Percentiles rank a stretch among this genome's conserved stretches.
phyloP scores from a whole-genome alignment of 2,329 filamentous ascomycete species.

The Plenodomus tracheiphilus region DNA sequence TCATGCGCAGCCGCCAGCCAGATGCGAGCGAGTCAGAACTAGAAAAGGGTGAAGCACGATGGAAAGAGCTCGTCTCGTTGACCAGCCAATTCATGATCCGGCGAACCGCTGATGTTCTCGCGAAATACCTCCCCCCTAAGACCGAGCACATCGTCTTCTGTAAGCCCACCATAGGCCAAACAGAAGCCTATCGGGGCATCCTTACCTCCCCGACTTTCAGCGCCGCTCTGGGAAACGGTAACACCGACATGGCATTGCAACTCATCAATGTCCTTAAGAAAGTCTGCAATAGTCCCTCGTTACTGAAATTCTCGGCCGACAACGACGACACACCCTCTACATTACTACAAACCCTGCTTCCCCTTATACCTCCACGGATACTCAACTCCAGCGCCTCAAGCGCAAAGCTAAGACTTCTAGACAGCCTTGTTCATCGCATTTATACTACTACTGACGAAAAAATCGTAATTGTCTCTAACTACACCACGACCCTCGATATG shows the following conservation, averaged over 20 bases:
- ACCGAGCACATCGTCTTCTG: slow-evolving; percentile 70
- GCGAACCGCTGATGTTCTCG: slow-evolving; percentile 67
- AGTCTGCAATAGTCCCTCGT: slow-evolving; percentile 70
- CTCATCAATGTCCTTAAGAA: slow-evolving; percentile 75
- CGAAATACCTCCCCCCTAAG: slow-evolving; percentile 68
- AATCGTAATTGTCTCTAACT: slow-evolving; percentile 75
- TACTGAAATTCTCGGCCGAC: slow-evolving; percentile 59
- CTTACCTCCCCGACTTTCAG: slow-evolving; percentile 67
- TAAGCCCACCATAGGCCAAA: slow-evolving; percentile 63
- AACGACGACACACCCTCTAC: slow-evolving; percentile 53
- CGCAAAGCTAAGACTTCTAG: slow-evolving; percentile 68
- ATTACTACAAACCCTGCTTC: slow-evolving; percentile 49
- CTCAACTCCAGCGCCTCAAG: slow-evolving; percentile 62
- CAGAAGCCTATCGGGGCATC: slow-evolving; percentile 64
- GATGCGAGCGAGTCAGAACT: slow-evolving; percentile 63
- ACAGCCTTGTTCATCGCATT: slow-evolving; percentile 65
- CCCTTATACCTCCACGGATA: slow-evolving; percentile 59
- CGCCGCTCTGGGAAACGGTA: slow-evolving; percentile 64
- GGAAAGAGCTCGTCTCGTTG: slow-evolving; percentile 62
- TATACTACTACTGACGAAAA: slow-evolving; percentile 67
- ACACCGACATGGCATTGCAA: slow-evolving; percentile 64
- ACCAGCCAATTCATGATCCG: slow-evolving; percentile 68
- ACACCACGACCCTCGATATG: slow-evolving; percentile 71
- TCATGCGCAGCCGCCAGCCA: slow-evolving; percentile 66
- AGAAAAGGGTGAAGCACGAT: slow-evolving; percentile 65